These are phyloP conservation scores for Berberis thunbergii DNA, from an alignment of 164 flowering plant species.

Conservation along the genomic window DNA sequence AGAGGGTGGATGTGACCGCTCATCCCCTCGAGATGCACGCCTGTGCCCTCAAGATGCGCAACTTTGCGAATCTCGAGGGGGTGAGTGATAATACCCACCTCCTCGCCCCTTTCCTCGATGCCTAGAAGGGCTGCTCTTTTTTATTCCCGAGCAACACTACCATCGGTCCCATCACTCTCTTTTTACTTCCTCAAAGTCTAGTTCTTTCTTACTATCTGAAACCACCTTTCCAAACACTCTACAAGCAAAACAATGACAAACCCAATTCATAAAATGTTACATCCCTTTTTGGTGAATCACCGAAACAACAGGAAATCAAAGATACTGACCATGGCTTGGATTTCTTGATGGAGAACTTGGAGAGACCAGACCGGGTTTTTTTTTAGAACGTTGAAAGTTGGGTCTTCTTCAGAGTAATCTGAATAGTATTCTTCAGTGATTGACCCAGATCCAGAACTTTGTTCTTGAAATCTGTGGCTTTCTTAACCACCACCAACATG, in stretches of 20 bases:
- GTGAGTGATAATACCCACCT: too few species aligned
- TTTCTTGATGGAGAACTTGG: conserved; percentile 34
- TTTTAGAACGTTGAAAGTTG: conserved; percentile 34
- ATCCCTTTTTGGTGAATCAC: neutral
- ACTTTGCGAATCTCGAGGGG: too few species aligned
- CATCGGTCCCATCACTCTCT: too few species aligned
- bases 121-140: too few species aligned
- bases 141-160: too few species aligned
- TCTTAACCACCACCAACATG: too few species aligned
- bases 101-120: too few species aligned
- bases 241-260: conserved; percentile 3
- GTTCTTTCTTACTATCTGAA: conserved; percentile 14
- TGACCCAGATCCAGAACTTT: neutral
- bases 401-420: conserved; percentile 45
- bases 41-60: too few species aligned
- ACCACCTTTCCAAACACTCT: conserved; percentile 13
- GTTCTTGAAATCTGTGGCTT: too few species aligned
- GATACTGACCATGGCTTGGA: conserved; percentile 24
- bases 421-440: neutral
- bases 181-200: conserved; percentile 16
- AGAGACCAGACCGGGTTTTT: conserved; percentile 32
- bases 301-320: neutral
- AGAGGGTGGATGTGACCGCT: too few species aligned
- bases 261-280: neutral
- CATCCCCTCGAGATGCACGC: too few species aligned